Conservation (phyloP, 306 rosid genomes). For the Quercus berberidifolia region DNA sequence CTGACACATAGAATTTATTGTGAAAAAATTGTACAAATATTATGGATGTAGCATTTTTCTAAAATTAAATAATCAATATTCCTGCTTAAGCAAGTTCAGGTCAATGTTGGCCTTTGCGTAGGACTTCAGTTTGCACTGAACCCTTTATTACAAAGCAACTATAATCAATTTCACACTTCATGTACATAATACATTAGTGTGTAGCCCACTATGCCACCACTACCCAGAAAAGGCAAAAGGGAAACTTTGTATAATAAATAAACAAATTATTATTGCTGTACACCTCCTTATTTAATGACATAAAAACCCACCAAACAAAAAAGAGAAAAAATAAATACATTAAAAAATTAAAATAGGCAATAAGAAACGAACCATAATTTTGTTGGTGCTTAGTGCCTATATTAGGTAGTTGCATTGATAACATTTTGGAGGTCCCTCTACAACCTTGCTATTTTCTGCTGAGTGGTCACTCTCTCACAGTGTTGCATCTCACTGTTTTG, state of each 20-base stretch:
- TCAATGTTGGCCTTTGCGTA: not conserved
- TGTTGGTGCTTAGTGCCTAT: not conserved
- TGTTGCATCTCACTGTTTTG: not conserved
- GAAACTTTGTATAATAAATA: not conserved
- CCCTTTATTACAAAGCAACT: not conserved
- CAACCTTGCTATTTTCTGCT: not conserved
- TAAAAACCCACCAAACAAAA: not conserved
- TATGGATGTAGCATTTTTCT: rapidly evolving
- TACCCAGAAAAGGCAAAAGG: not conserved
- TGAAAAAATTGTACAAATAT: no score
- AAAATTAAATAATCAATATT: not conserved
- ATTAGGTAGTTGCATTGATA: not conserved
- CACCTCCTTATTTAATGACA: not conserved
- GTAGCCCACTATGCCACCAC: not conserved
- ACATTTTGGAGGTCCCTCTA: not conserved
- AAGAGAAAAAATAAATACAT: no score
- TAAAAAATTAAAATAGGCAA: no score
- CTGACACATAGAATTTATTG: no score
- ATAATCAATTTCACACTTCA: not conserved
- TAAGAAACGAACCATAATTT: not conserved
- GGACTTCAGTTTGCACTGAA: not conserved
- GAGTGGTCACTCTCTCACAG: not conserved
- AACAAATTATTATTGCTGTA: not conserved
- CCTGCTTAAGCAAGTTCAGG: not conserved
- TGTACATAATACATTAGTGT: not conserved